These are phyloP conservation scores for Cladophialophora chaetospira DNA, from an alignment of 2,329 filamentous ascomycete genomes.

Conservation along the genomic window DNA sequence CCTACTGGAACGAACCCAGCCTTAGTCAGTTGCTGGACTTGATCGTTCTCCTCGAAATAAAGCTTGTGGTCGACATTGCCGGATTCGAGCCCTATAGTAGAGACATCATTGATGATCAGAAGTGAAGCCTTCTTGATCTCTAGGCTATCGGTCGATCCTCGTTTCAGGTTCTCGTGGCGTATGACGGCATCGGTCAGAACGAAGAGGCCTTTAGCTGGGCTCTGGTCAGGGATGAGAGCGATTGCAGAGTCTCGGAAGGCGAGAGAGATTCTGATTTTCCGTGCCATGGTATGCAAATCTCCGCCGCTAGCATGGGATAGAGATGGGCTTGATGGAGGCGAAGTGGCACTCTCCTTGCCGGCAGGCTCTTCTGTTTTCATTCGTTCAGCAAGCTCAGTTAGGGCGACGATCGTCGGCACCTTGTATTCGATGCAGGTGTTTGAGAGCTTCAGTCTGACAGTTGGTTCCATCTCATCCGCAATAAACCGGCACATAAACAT, in stretches of 20 bases:
- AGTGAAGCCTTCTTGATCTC: conserved; percentile 79
- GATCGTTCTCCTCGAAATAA: conserved; percentile 42
- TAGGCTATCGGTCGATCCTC: conserved; percentile 64
- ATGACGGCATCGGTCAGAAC: conserved; percentile 75
- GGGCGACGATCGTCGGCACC: conserved; percentile 77
- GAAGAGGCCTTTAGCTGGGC: conserved; percentile 74
- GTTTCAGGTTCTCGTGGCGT: conserved; percentile 66
- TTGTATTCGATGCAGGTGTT: conserved; percentile 87
- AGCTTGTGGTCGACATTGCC: conserved; percentile 37
- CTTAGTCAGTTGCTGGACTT: conserved; percentile 55
- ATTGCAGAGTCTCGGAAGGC: conserved; percentile 77
- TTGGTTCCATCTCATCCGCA: conserved; percentile 90
- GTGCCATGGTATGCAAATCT: conserved; percentile 38
- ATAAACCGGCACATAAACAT: conserved; percentile 88
- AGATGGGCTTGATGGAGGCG: conserved; percentile 43
- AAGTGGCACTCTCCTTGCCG: conserved; percentile 54
- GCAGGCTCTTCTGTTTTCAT: conserved; percentile 68
- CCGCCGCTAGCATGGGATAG: conserved; percentile 19
- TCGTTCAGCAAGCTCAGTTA: conserved; percentile 70
- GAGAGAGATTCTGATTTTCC: conserved; percentile 59
- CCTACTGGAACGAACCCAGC: conserved; percentile 84
- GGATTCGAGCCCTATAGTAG: conserved; percentile 43
- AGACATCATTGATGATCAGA: conserved; percentile 76
- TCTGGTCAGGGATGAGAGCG: conserved; percentile 77
- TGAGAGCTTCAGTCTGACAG: conserved; percentile 82